Base-by-base conservation (phyloP, 805 yeast genomes). In the Komagataella kurtzmanii region DNA sequence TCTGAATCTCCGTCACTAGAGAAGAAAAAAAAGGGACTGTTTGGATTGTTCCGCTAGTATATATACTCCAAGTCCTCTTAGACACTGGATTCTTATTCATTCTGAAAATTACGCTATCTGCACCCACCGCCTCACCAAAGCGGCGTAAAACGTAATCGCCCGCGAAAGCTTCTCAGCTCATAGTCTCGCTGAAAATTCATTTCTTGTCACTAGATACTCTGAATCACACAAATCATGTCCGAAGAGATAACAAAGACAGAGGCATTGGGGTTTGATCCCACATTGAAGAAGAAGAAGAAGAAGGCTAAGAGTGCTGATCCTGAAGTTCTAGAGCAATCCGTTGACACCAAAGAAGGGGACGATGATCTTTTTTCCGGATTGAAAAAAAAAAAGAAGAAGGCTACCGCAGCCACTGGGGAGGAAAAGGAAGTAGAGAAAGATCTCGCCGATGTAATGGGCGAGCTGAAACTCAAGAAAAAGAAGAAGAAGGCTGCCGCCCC, bases 361-460 rank as follows among this genome's bases (percentile, higher is more conserved):
- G 81, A 77, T 51, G 89, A 83, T 55, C 68, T 87, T 70, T 81
- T 87, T 61, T 77, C 88, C 36, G 91, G 93, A 7, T 71, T 88
- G 64, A 87, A 85, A 69, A 86, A 86, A 72, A 87, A 88, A 77
- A 81, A 88, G 79, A 87, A 86, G 85, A 77, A 86, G 69, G 71
- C 80, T 54, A 57, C 66, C 55, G 63, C 64, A 18, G 57, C 55
- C 3, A 48, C 63, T 48, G 67, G 56, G 44, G 67, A 65, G 7
- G 67, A 65, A 7, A 75, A 65, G 3, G 63, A 61, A 30, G 14
- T 30, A 10, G 66, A 61, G 24, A 76, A 70, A 46, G 72, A 67
- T 50, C 58, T 79, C 44, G 72, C 81, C 40, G 86, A 81, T 56
- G 78, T 82, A 56, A 74, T 85, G 52, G 82, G 82, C 21, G 91